Evolutionary conservation across 2,329 filamentous ascomycete genomes (phyloP).

Genomic region (Claviceps maximensis): DNA sequence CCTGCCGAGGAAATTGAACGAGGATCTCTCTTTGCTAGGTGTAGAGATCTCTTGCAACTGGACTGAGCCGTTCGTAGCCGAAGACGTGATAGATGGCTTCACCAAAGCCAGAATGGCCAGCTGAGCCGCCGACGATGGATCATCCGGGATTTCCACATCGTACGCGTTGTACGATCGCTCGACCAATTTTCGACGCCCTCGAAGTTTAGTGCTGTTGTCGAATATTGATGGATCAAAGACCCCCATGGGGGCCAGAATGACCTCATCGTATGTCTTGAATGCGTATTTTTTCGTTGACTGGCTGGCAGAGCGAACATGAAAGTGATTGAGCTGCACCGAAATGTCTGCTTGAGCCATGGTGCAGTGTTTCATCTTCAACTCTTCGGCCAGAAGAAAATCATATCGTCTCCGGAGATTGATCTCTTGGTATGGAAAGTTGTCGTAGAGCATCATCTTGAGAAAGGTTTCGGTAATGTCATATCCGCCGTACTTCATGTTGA

Average conservation of each 20-base stretch:
- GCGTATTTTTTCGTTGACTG: slow-evolving; percentile 85
- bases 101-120: slow-evolving; percentile 48
- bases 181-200: slow-evolving; percentile 66
- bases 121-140: slow-evolving; percentile 77
- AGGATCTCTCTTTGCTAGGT: slow-evolving; percentile 48
- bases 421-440: slow-evolving; percentile 89
- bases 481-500: slow-evolving; percentile 91
- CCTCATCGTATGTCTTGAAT: slow-evolving; percentile 96
- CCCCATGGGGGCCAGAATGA: slow-evolving; percentile 89
- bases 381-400: slow-evolving; percentile 86
- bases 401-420: slow-evolving; percentile 85
- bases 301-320: slow-evolving; percentile 77
- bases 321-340: slow-evolving; percentile 76
- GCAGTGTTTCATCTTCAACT: slow-evolving; percentile 86
- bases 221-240: slow-evolving; percentile 83
- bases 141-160: slow-evolving; percentile 74
- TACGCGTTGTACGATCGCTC: slow-evolving; percentile 88
- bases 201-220: slow-evolving; percentile 67
- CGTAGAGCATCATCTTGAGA: slow-evolving; percentile 94
- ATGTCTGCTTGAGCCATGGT: slow-evolving; percentile 85
- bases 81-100: slow-evolving; percentile 41
- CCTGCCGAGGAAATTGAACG: slow-evolving; percentile 53
- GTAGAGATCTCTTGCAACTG: slow-evolving; percentile 39
- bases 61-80: slow-evolving; percentile 28
- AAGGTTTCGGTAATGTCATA: slow-evolving; percentile 89